Percentiles rank a stretch among this genome's conserved stretches.
These are phyloP conservation scores for Penicillium vulpinum DNA, from an alignment of 2,329 filamentous ascomycete genomes.

Conservation along the genomic window DNA sequence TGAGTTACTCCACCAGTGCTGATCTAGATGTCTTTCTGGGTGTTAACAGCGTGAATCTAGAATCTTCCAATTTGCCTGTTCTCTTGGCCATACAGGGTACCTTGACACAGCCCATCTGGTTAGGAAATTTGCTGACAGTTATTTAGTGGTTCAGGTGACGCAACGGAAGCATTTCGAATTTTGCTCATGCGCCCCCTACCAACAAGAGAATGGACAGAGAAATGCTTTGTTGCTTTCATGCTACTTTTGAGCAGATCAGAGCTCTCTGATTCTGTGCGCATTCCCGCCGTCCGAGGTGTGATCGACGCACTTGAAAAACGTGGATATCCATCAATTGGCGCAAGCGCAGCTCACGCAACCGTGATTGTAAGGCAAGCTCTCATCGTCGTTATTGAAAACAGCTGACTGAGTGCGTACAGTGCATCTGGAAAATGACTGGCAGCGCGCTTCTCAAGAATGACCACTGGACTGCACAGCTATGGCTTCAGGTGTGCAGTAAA, in stretches of 20 bases:
- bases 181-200: conserved; percentile 58
- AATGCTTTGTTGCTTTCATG: conserved; percentile 54
- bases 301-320: conserved; percentile 43
- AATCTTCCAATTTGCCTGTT: conserved; percentile 4
- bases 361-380: conserved; percentile 38
- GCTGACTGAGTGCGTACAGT: conserved; percentile 45
- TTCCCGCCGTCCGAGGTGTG: conserved; percentile 25
- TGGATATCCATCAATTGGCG: conserved; percentile 52
- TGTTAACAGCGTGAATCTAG: not conserved
- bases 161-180: conserved; percentile 58
- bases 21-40: not conserved
- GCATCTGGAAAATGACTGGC: conserved; percentile 81
- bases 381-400: not conserved
- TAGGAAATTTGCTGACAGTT: not conserved
- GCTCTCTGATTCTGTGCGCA: conserved; percentile 50
- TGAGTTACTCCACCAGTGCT: not conserved
- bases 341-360: conserved; percentile 58
- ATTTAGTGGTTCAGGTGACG: not conserved
- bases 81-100: not conserved
- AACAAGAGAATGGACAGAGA: conserved; percentile 65
- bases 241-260: conserved; percentile 63
- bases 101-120: no score
- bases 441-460: conserved; percentile 54
- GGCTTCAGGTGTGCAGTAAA: conserved; percentile 67
- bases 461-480: conserved; percentile 60